Conservation (phyloP, 495 filamentous ascomycete genomes). For the Penicillium crystallinum region DNA sequence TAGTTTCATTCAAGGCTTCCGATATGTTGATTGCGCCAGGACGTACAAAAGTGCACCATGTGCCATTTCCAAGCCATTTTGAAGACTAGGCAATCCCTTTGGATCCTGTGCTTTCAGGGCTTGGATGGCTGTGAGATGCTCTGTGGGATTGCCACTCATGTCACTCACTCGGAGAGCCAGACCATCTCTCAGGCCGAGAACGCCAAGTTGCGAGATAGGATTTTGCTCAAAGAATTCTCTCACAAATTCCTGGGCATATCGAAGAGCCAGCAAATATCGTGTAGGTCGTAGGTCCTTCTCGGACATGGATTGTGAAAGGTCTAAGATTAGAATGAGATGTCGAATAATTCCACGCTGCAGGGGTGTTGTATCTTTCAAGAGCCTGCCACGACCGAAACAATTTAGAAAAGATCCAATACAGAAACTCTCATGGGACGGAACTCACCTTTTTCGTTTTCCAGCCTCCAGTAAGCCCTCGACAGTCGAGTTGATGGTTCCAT, state of each 20-base stretch:
- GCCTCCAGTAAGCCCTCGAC: conserved; percentile 66
- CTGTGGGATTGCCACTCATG: conserved; percentile 83
- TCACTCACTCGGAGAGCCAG: conserved; percentile 80
- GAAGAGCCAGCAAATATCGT: conserved; percentile 73
- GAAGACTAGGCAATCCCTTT: conserved; percentile 81
- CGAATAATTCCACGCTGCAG: conserved; percentile 95
- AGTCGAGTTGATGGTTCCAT: conserved; percentile 66
- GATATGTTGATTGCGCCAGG: neutral
- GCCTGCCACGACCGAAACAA: conserved; percentile 34
- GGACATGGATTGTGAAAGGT: conserved; percentile 86
- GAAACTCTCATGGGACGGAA: too few species aligned
- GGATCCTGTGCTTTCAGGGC: conserved; percentile 70
- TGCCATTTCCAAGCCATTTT: conserved; percentile 94
- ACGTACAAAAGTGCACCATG: conserved; percentile 77
- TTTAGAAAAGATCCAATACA: neutral
- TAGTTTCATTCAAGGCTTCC: conserved; percentile 6
- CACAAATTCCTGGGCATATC: conserved; percentile 83
- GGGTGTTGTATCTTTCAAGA: conserved; percentile 88
- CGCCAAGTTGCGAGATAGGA: conserved; percentile 91
- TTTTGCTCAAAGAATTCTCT: conserved; percentile 98
- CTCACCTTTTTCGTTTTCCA: conserved; percentile 69
- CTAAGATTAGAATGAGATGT: conserved; percentile 86
- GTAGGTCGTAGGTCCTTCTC: conserved; percentile 93
- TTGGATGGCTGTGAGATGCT: conserved; percentile 75
- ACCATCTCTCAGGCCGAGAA: conserved; percentile 88